Base-by-base conservation (phyloP, 2,329 filamentous ascomycete genomes). In the Tolypocladium pustulatum region DNA sequence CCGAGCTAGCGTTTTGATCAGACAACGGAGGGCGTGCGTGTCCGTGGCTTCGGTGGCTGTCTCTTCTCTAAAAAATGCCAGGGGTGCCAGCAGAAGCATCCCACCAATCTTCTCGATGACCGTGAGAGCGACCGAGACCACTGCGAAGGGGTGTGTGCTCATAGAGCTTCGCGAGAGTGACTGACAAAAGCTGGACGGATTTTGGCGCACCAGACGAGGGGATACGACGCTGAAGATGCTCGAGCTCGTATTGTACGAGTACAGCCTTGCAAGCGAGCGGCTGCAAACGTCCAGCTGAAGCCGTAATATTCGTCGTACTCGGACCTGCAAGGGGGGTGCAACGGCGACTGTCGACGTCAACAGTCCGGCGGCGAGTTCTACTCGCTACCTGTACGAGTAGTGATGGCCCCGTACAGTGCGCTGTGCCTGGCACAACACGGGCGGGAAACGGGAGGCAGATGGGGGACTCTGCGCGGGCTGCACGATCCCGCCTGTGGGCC, bases 61-160 rank as follows among this genome's bases (percentile, higher is more conserved):
- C 55, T 56, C 57, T 64, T 61, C 62, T 60, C 60, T n/a, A 61
- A 62, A 61, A 25, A 46, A 36, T 34, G 30, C 30, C 49, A 53
- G 49, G 49, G 49, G 20, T 34, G 27, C 17, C 27, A 10, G 25
- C 46, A 17, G 25, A 17, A 13, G 43, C 10, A 8, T 30, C 25
- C 46, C 27, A 52, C 46, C 17, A 32, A 52, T 32, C 7, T 30
- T 32, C 4, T 32, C 27, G 43, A 49, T 3, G 46, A 27, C 46
- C 27, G 7, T 17, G 46, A 32, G 7, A 15, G 17, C 27, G 46
- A 34, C 49, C 49, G 27, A n/a, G 17, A 17, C 49, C 3, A 20
- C 46, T 27, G 49, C 32, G 17, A n/a, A 17, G 9, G 12, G 49
- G 7, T 27, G 27, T 4, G 49, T 52, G 30, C 17, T 34, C 20